Percentiles rank a stretch among this genome's conserved stretches.
These are phyloP conservation scores for Podaxis sp. DNA, from an alignment of 768 basidiomycete genomes.

Conservation along the genomic window DNA sequence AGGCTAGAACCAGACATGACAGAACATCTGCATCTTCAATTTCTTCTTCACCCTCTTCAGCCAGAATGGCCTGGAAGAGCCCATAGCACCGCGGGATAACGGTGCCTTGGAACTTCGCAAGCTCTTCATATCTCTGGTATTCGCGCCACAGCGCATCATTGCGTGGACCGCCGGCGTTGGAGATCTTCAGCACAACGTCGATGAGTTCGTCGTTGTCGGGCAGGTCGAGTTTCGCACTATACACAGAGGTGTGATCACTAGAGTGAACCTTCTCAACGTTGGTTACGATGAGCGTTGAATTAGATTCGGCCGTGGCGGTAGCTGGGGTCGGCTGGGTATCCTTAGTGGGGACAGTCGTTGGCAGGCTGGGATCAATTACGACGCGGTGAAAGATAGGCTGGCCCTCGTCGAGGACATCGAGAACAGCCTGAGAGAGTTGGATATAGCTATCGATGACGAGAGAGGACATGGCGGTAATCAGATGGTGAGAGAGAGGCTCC, in stretches of 20 bases:
- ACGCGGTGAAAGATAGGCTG: constrained; percentile 13
- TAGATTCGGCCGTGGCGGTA: not conserved
- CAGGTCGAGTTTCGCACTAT: constrained; percentile 4
- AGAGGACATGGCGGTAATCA: constrained; percentile 10
- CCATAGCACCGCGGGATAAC: constrained; percentile 14
- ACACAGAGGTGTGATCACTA: constrained; percentile 11
- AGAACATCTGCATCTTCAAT: constrained; percentile 2
- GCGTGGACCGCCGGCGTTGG: constrained; percentile 5
- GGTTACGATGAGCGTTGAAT: constrained; percentile 9
- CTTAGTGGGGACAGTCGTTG: not conserved
- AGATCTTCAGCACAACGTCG: constrained; percentile 15
- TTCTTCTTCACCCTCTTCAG: constrained; percentile 1
- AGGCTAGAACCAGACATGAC: constrained; percentile 13
- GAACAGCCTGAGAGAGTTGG: constrained; percentile 9
- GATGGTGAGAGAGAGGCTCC: not conserved
- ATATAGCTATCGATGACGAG: constrained; percentile 16
- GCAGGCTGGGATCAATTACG: not conserved
- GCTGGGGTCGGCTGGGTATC: constrained; percentile 2
- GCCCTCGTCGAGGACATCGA: constrained; percentile 15
- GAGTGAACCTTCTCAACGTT: constrained; percentile 12
- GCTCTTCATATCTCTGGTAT: constrained; percentile 11
- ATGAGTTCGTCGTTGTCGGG: constrained; percentile 6
- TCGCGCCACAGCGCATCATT: constrained; percentile 12
- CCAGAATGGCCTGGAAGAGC: constrained; percentile 9
- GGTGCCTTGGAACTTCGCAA: constrained; percentile 7